phyloP scores from a whole-genome alignment of 2,329 filamentous ascomycete genomes.

The Fusarium sp. region DNA sequence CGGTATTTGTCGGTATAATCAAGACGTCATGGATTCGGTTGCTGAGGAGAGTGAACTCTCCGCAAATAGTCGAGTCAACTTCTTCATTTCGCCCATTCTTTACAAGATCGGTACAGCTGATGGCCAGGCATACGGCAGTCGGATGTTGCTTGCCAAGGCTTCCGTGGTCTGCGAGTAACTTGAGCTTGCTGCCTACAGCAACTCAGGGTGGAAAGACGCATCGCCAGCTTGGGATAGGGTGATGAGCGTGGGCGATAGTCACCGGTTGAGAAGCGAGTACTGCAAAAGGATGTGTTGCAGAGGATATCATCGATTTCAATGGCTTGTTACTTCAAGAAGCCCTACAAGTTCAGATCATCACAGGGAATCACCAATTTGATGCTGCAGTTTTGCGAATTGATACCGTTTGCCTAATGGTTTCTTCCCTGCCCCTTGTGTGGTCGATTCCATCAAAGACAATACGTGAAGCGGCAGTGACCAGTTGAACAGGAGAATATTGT shows the following conservation, averaged over 20 bases:
- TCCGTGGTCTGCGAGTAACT: constrained; percentile 24
- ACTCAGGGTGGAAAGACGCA: too few relatives aligned
- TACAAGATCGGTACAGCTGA: constrained; percentile 14
- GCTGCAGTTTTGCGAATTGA: too few relatives aligned
- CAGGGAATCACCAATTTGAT: too few relatives aligned
- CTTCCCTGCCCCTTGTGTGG: too few relatives aligned
- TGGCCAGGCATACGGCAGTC: constrained; percentile 8
- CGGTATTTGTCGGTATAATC: background rate
- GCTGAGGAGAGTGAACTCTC: fast-evolving
- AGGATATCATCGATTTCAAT: too few relatives aligned
- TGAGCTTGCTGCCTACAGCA: fast-evolving
- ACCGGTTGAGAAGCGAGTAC: background rate
- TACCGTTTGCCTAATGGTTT: too few relatives aligned
- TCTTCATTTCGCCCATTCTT: constrained; percentile 14
- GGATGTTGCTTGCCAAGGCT: constrained; percentile 10
- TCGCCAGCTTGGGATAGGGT: background rate
- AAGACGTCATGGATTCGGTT: background rate
- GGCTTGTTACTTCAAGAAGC: too few relatives aligned
- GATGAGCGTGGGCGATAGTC: too few relatives aligned
- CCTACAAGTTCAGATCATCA: too few relatives aligned
- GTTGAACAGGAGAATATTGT: background rate
- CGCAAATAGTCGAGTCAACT: background rate
- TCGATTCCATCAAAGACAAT: too few relatives aligned
- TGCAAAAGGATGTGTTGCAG: too few relatives aligned
- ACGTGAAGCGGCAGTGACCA: too few relatives aligned